Evolutionary conservation across 768 basidiomycete genomes (phyloP).

Genomic region (Boletus speciosus): DNA sequence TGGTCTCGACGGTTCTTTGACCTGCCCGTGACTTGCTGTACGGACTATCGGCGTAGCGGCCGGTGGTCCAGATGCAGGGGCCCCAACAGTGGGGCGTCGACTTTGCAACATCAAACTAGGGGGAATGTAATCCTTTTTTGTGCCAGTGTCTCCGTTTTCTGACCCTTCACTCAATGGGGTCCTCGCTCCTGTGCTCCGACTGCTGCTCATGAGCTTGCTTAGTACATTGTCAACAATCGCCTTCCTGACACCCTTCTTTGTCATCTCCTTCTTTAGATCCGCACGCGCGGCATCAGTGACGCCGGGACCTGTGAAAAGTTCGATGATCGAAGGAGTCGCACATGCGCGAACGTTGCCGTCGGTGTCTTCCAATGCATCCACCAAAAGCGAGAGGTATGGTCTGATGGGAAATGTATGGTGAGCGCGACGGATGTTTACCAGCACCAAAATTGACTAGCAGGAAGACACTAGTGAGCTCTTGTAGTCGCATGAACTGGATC

Average conservation of each 20-base stretch:
- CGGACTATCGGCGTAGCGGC: constrained; percentile 37
- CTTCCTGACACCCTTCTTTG: constrained; percentile 82
- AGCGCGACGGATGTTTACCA: constrained; percentile 69
- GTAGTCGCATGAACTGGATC: background rate
- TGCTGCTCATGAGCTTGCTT: constrained; percentile 51
- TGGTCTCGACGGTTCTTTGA: constrained; percentile 51
- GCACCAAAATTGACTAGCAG: constrained; percentile 54
- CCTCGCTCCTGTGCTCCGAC: constrained; percentile 39
- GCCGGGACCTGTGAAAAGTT: constrained; percentile 79
- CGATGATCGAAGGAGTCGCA: constrained; percentile 74
- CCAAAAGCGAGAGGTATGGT: constrained; percentile 74
- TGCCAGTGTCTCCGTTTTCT: constrained; percentile 42
- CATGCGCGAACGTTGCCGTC: constrained; percentile 88
- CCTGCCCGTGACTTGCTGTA: constrained; percentile 46
- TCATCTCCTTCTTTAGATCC: constrained; percentile 90
- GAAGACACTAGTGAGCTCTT: background rate
- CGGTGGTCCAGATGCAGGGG: constrained; percentile 17
- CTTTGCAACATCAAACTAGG: constrained; percentile 63
- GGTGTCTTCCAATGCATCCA: constrained; percentile 84
- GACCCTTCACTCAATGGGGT: constrained; percentile 55
- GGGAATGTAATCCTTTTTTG: constrained; percentile 63
- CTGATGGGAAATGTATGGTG: constrained; percentile 77
- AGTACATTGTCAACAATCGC: constrained; percentile 81
- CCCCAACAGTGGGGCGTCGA: constrained; percentile 46
- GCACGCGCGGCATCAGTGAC: constrained; percentile 85